Evolutionary conservation across 1,284 basidiomycete genomes (phyloP).

Genomic region (Cutaneotrichosporon sp.): DNA sequence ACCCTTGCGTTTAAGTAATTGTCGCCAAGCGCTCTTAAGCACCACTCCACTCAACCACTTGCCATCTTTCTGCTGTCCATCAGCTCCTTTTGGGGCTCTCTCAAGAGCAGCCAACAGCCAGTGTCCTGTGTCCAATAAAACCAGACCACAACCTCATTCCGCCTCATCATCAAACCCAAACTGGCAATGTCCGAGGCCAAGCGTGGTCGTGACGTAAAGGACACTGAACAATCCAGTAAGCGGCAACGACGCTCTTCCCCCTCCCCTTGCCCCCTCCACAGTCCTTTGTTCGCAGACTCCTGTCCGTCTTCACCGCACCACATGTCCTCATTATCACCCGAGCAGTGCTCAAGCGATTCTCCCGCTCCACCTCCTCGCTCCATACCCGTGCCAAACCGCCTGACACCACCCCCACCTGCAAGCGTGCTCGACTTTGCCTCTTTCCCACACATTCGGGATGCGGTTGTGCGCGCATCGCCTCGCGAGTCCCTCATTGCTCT

Average conservation of each 20-base stretch:
- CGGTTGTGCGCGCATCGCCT: neutral
- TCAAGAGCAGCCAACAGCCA: no score
- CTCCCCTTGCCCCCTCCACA: neutral
- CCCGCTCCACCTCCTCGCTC: neutral
- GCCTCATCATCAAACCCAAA: no score
- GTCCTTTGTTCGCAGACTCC: no score
- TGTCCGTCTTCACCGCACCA: neutral
- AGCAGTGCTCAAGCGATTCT: neutral
- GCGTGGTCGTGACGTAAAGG: no score
- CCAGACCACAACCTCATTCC: no score
- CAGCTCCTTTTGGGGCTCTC: no score
- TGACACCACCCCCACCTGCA: neutral
- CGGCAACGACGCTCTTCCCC: neutral
- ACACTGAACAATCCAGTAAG: neutral
- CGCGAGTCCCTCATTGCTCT: neutral
- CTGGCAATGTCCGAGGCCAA: no score
- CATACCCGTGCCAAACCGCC: neutral
- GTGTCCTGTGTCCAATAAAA: no score
- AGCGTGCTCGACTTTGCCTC: neutral
- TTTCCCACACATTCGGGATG: conserved; percentile 5
- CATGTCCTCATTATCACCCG: neutral
- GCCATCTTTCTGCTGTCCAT: no score
- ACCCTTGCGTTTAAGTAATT: no score
- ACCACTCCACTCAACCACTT: no score
- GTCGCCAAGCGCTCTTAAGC: no score